phyloP scores from a whole-genome alignment of 2,329 filamentous ascomycete genomes.

The Calonectria fujianensis region DNA sequence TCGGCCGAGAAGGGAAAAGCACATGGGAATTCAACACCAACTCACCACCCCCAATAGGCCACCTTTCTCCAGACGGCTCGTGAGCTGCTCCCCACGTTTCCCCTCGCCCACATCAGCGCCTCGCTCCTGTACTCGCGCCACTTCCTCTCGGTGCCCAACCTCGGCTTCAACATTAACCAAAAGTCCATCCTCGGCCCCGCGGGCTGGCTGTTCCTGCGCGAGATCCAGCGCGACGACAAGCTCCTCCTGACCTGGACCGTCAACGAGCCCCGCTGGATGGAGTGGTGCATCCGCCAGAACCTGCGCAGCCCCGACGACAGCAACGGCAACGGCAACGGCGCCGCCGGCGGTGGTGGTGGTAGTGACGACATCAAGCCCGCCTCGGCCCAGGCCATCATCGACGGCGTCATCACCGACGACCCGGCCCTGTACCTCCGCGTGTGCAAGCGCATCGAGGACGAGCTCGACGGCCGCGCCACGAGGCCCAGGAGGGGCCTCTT shows the following conservation, averaged over 20 bases:
- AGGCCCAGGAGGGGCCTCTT: constrained; percentile 39
- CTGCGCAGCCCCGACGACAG: constrained; percentile 58
- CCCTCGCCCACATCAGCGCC: constrained; percentile 81
- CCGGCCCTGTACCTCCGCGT: constrained; percentile 80
- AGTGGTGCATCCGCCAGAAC: constrained; percentile 79
- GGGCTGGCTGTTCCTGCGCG: constrained; percentile 79
- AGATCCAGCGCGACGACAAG: constrained; percentile 69
- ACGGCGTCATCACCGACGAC: constrained; percentile 92
- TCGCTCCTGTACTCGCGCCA: constrained; percentile 80
- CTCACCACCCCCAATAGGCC: constrained; percentile 63
- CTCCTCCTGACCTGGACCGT: constrained; percentile 90
- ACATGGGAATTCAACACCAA: neutral
- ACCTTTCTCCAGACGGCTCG: constrained; percentile 80
- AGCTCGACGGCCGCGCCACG: constrained; percentile 55
- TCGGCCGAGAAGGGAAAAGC: neutral
- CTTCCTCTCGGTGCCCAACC: constrained; percentile 78
- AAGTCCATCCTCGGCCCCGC: constrained; percentile 80
- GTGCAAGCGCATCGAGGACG: constrained; percentile 64
- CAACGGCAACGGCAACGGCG: neutral
- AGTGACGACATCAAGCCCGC: neutral
- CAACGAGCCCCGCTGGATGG: constrained; percentile 86
- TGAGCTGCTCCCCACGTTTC: constrained; percentile 77
- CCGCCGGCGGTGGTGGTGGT: no score
- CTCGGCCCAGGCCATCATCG: constrained; percentile 66
- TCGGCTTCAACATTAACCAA: constrained; percentile 87